These are phyloP conservation scores for Termitomyces sp. DNA, from an alignment of 768 basidiomycete genomes.

Conservation along the genomic window DNA sequence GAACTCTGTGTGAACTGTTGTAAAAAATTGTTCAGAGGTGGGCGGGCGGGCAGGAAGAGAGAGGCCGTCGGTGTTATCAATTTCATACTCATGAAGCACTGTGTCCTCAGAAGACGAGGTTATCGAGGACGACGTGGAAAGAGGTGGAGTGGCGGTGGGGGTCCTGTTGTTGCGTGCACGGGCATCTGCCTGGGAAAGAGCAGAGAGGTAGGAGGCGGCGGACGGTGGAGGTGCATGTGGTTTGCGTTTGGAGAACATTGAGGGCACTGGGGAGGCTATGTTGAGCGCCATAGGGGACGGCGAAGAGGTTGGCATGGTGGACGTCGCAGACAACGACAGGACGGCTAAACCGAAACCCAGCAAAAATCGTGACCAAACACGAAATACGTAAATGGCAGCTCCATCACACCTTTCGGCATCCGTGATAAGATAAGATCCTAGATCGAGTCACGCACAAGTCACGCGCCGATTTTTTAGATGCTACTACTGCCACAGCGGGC, in stretches of 20 bases:
- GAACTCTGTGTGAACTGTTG: slow-evolving; percentile 84
- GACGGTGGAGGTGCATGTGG: slow-evolving; percentile 27
- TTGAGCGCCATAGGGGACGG: slow-evolving; percentile 64
- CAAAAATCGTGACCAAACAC: background rate
- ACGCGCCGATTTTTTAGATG: slow-evolving; percentile 9
- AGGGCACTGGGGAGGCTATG: slow-evolving; percentile 43
- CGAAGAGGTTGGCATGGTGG: slow-evolving; percentile 16
- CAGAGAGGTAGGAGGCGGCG: slow-evolving; percentile 39
- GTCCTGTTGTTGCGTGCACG: slow-evolving; percentile 47
- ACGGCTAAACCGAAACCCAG: slow-evolving; percentile 3
- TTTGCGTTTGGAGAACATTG: slow-evolving; percentile 57
- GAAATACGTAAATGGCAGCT: background rate
- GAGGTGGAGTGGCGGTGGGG: slow-evolving; percentile 62
- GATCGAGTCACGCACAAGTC: slow-evolving; percentile 3
- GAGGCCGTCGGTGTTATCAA: slow-evolving; percentile 48
- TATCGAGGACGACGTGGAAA: slow-evolving; percentile 70
- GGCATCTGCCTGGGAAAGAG: slow-evolving; percentile 53
- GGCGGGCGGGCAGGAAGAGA: slow-evolving; percentile 62
- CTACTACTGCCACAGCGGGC: background rate
- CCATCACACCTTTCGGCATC: background rate
- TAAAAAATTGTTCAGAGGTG: slow-evolving; percentile 75
- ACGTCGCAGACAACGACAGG: background rate
- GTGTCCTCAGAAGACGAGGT: slow-evolving; percentile 69
- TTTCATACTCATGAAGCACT: slow-evolving; percentile 49
- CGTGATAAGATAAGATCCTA: slow-evolving; percentile 3